Base-by-base conservation (phyloP, 129 eudicot species). In the Saussurea involucrata region DNA sequence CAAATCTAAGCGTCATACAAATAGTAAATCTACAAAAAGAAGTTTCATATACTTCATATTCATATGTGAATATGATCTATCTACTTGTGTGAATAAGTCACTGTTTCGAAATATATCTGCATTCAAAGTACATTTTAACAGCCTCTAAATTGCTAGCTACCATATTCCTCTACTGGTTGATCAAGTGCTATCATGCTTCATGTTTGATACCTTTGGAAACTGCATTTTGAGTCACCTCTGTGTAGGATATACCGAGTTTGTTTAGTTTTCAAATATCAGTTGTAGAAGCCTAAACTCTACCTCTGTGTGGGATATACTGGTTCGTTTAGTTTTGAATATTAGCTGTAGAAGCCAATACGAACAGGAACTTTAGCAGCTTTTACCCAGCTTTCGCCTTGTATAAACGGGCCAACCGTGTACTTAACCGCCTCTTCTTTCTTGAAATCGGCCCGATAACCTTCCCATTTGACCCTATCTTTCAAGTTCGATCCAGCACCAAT, bases 341-440 rank as follows among this genome's bases (percentile, higher is more conserved):
- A 81, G 76, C 80, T 81, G 42, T 81, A 81, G 3, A 24, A 68
- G 5, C 83, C 86, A 21, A 86, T 58, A 4, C 86, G 86, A 28
- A 87, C 86, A 11, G 95, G 91, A 76, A 85, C 80, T 12, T 72
- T 53, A 0, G 68, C 44, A 18, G 68, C 70, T 71, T 87, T 90
- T 33, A 90, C 40, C 95, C 95, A 90, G 10, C 82, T 73, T 13
- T 86, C 89, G 0, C 97, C 97, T 61, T 88, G 90, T 32, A 91
- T 63, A 60, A 91, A 91, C 22, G 81, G 88, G 1, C 82, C 83
- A 17, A 83, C 87, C 8, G 90, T 91, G 27, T 63, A 91, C 20
- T 75, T 69, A 12, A 78, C 5, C 7, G 97, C 97, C 63, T 86
- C 87, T 34, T 85, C 88, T 76, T 69, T 85, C 24, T 70, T 84